A percentile compares a stretch with the other conserved stretches of the same genome.
These are phyloP conservation scores for Suillus americanus DNA, from an alignment of 768 basidiomycete genomes.

Conservation along the genomic window DNA sequence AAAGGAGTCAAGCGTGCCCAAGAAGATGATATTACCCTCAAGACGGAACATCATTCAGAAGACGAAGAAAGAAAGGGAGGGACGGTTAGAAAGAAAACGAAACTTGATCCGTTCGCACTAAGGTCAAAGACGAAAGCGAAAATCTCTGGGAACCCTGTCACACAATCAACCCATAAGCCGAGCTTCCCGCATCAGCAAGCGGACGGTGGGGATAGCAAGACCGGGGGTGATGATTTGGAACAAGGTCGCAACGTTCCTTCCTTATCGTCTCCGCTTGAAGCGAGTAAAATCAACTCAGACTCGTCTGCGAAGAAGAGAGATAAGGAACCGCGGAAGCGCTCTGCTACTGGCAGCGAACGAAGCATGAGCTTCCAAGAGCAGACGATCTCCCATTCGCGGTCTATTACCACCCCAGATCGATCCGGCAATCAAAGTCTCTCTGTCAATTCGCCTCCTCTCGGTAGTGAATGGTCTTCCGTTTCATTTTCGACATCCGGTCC, in stretches of 20 bases:
- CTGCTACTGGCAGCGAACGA: background rate
- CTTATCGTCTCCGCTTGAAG: background rate
- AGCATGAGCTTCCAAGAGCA: background rate
- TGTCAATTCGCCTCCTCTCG: background rate
- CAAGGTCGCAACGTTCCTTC: background rate
- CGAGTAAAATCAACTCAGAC: background rate
- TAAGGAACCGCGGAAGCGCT: background rate
- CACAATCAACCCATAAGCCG: background rate
- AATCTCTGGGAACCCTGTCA: conserved; percentile 1
- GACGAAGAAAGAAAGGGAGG: conserved; percentile 58
- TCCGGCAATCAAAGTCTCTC: background rate
- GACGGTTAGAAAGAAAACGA: conserved; percentile 58
- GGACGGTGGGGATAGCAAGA: background rate
- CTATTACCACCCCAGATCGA: background rate
- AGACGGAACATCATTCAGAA: conserved; percentile 32
- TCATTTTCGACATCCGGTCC: conserved; percentile 3
- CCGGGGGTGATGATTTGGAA: background rate
- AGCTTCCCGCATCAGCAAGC: background rate
- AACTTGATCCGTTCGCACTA: conserved; percentile 55
- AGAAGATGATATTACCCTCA: conserved; percentile 34
- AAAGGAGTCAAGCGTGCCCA: conserved; percentile 47
- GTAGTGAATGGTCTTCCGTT: background rate
- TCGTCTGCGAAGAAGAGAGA: background rate
- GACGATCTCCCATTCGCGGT: background rate
- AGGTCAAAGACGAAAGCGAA: conserved; percentile 48